Percentiles rank a stretch among this genome's conserved stretches.
Evolutionary conservation across 495 filamentous ascomycete genomes (phyloP).

Genomic region (Talaromyces ruber): DNA sequence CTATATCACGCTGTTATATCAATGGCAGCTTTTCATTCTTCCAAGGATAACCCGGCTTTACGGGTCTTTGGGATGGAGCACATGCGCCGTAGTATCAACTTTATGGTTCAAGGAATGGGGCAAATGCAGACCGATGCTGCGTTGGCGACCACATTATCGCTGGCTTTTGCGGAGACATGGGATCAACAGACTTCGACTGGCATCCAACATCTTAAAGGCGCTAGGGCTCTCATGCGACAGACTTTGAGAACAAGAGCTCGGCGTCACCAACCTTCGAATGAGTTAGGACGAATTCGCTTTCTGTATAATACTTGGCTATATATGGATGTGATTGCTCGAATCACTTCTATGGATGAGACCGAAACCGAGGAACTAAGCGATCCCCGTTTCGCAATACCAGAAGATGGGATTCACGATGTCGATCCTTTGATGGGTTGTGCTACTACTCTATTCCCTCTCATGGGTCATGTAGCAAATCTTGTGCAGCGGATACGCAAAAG

Average conservation of each 20-base stretch:
- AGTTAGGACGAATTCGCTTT: slow-evolving; percentile 54
- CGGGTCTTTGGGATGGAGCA: slow-evolving; percentile 63
- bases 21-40: slow-evolving; percentile 70
- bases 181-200: slow-evolving; percentile 69
- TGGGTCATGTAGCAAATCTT: slow-evolving; percentile 60
- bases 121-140: slow-evolving; percentile 58
- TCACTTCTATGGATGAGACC: slow-evolving; percentile 59
- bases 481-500: slow-evolving; percentile 54
- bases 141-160: slow-evolving; percentile 62
- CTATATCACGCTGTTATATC: slow-evolving; percentile 70
- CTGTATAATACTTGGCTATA: slow-evolving; percentile 75
- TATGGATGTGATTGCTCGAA: slow-evolving; percentile 71
- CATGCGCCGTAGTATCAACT: slow-evolving; percentile 57
- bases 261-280: slow-evolving; percentile 22
- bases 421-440: slow-evolving; percentile 75
- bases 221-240: slow-evolving; percentile 54
- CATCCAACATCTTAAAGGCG: slow-evolving; percentile 63
- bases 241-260: slow-evolving; percentile 38
- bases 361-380: slow-evolving; percentile 45
- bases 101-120: slow-evolving; percentile 48
- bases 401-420: slow-evolving; percentile 45
- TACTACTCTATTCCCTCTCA: slow-evolving; percentile 62
- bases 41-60: slow-evolving; percentile 46
- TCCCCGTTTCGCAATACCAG: slow-evolving; percentile 28
- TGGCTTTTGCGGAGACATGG: slow-evolving; percentile 75